Percentiles rank a stretch among this genome's conserved stretches.
These are phyloP conservation scores for Dipodascopsis tothii DNA, from an alignment of 805 yeast genomes.

Conservation along the genomic window DNA sequence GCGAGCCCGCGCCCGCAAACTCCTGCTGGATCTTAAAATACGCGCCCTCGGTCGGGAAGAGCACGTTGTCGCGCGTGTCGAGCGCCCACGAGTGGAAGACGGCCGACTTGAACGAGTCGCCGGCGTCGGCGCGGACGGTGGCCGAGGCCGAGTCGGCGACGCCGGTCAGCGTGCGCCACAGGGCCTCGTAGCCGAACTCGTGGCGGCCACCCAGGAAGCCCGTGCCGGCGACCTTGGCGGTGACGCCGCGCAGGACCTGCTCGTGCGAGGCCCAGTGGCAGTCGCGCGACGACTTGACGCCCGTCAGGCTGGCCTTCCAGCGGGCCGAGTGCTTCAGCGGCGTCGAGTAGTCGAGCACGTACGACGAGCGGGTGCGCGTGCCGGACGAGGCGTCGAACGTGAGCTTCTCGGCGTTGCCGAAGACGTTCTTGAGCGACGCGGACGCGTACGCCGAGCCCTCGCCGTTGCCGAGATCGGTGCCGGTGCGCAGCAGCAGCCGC, in stretches of 20 bases:
- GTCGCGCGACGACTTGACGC: constrained; percentile 45
- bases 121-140: constrained; percentile 51
- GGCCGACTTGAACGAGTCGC: constrained; percentile 54
- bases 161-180: constrained; percentile 49
- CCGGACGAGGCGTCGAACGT: constrained; percentile 50
- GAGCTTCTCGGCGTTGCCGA: constrained; percentile 64
- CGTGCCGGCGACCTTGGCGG: constrained; percentile 36
- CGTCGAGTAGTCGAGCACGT: constrained; percentile 44
- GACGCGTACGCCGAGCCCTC: constrained; percentile 92
- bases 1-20: constrained; percentile 32
- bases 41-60: constrained; percentile 44
- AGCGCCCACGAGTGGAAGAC: constrained; percentile 38
- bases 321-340: constrained; percentile 44
- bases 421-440: constrained; percentile 53
- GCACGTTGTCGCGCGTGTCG: constrained; percentile 40
- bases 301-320: constrained; percentile 49
- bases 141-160: constrained; percentile 43
- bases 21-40: constrained; percentile 40
- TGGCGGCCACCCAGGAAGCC: constrained; percentile 45
- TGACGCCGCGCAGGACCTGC: constrained; percentile 42
- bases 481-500: constrained; percentile 75
- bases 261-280: constrained; percentile 49
- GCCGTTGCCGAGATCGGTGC: constrained; percentile 92
- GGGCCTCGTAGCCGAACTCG: constrained; percentile 53
- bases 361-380: constrained; percentile 52